Evolutionary conservation across 352 stramenopile genomes (phyloP).

Genomic region (Globisporangium megalacanthum): DNA sequence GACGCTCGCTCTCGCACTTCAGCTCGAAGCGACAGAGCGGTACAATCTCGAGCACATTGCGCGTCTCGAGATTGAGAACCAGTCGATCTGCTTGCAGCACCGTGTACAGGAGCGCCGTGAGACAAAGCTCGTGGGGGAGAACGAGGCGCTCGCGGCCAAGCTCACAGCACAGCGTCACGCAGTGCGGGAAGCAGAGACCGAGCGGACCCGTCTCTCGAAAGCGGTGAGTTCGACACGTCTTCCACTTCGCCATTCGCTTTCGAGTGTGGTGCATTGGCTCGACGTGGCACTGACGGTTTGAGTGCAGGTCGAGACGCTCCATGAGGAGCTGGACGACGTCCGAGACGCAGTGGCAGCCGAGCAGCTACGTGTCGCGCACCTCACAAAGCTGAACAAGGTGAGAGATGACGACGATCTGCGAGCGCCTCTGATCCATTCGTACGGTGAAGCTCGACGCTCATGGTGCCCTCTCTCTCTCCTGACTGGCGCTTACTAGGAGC

Average conservation of each 20-base stretch:
- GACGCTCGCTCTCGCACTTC: not conserved
- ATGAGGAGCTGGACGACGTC: constrained; percentile 28
- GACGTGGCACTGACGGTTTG: too few relatives aligned
- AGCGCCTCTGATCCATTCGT: not conserved
- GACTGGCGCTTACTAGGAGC: constrained; percentile 11
- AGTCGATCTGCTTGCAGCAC: constrained; percentile 27
- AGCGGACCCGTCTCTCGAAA: constrained; percentile 16
- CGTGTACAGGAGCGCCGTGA: constrained; percentile 20
- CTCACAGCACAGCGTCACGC: constrained; percentile 11
- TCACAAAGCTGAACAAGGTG: constrained; percentile 27
- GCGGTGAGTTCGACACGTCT: constrained; percentile 11
- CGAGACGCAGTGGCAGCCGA: constrained; percentile 27
- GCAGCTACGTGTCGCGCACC: constrained; percentile 25
- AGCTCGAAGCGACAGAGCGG: constrained; percentile 23
- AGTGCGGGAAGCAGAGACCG: constrained; percentile 7
- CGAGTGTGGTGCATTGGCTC: not conserved
- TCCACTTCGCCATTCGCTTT: not conserved
- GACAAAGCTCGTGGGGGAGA: constrained; percentile 16
- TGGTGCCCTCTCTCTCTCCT: not conserved
- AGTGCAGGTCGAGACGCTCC: constrained; percentile 20
- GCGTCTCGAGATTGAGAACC: constrained; percentile 37
- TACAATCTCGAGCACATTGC: constrained; percentile 35
- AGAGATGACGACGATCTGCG: not conserved
- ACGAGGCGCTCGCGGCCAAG: constrained; percentile 13
- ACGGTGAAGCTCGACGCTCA: not conserved